Percentiles rank a stretch among this genome's conserved stretches.
These are phyloP conservation scores for Scutellaria baicalensis DNA, from an alignment of 257 asterid species.

Conservation along the genomic window DNA sequence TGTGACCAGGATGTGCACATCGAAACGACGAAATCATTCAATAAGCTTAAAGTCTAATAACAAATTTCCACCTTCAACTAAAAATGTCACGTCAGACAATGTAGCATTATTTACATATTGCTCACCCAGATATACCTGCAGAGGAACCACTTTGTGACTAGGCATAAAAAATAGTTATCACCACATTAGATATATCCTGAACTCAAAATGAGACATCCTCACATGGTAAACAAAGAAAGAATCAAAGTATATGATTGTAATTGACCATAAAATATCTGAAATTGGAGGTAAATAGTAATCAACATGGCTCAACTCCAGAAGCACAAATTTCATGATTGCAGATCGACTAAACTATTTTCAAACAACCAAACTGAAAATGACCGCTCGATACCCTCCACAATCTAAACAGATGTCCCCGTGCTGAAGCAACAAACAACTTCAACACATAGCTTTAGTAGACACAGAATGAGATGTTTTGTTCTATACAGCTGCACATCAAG, in stretches of 20 bases:
- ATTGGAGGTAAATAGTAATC: neutral
- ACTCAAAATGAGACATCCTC: neutral
- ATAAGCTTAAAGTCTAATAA: neutral
- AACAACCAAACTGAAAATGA: neutral
- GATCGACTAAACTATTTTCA: neutral
- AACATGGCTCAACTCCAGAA: neutral
- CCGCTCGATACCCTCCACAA: neutral
- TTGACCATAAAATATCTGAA: neutral
- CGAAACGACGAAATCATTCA: constrained; percentile 8
- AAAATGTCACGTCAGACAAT: constrained; percentile 85
- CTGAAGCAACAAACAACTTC: neutral
- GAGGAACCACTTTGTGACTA: constrained; percentile 2
- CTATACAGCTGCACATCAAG: neutral
- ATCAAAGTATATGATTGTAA: neutral
- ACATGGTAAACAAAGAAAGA: neutral
- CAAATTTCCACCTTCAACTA: constrained; percentile 74
- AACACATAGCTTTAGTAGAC: neutral
- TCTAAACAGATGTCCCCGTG: neutral
- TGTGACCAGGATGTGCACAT: neutral
- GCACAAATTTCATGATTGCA: neutral
- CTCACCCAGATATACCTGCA: constrained; percentile 97
- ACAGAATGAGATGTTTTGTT: neutral
- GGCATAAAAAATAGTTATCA: neutral
- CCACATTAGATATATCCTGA: neutral
- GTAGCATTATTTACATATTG: constrained; percentile 87